A percentile compares a stretch with the other conserved stretches of the same genome.
phyloP scores from a whole-genome alignment of 2,329 filamentous ascomycete genomes.

The Fusarium liriodendri region DNA sequence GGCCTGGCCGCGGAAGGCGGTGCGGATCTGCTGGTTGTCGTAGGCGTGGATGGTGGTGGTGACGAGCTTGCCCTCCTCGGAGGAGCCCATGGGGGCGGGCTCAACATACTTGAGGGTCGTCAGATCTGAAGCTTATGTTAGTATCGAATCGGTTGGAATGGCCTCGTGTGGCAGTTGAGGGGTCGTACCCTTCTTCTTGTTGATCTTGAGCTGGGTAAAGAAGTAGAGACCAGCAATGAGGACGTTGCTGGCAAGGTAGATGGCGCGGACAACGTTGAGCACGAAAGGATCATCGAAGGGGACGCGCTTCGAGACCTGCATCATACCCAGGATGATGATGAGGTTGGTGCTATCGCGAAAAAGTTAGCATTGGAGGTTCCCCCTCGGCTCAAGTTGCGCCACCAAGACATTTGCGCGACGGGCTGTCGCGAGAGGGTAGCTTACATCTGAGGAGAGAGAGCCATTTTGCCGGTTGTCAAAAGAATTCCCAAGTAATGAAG shows the following conservation, averaged over 20 bases:
- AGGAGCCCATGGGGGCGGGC: slow-evolving; percentile 90
- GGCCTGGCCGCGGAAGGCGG: slow-evolving; percentile 87
- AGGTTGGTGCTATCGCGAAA: slow-evolving; percentile 79
- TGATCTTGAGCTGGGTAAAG: slow-evolving; percentile 86
- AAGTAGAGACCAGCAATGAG: slow-evolving; percentile 88
- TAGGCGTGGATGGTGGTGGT: slow-evolving; percentile 97
- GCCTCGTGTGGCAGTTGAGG: neutral
- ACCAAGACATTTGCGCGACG: slow-evolving; percentile 18
- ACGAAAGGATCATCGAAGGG: slow-evolving; percentile 86
- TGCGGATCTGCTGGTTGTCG: slow-evolving; percentile 86
- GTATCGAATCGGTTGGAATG: neutral
- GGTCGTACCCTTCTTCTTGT: slow-evolving; percentile 91
- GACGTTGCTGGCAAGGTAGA: slow-evolving; percentile 74
- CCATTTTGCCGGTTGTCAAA: slow-evolving; percentile 61
- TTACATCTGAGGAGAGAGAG: slow-evolving; percentile 73
- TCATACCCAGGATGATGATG: slow-evolving; percentile 95
- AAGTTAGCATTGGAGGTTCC: slow-evolving; percentile 43
- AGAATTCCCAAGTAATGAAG: slow-evolving; percentile 4
- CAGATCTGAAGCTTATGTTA: slow-evolving; percentile 73
- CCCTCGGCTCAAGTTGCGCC: slow-evolving; percentile 33
- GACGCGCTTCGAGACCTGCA: slow-evolving; percentile 97
- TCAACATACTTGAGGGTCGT: slow-evolving; percentile 99
- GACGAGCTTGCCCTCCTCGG: slow-evolving; percentile 94
- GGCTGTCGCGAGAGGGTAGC: slow-evolving; percentile 39
- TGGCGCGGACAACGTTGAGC: slow-evolving; percentile 66